Evolutionary conservation across 129 eudicot species (phyloP).

Genomic region (Helianthus tuberosus): DNA sequence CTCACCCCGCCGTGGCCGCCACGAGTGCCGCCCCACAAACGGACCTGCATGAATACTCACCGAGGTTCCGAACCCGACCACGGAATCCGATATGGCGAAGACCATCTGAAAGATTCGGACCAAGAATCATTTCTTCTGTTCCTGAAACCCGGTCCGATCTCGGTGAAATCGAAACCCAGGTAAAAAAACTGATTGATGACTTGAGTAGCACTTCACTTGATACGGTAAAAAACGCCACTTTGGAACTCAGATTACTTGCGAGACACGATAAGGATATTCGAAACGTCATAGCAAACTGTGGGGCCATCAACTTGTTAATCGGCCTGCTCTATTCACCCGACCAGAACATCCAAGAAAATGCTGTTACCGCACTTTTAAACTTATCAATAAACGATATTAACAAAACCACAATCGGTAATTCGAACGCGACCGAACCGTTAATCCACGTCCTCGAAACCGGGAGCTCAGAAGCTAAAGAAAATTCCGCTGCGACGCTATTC

Average conservation of each 20-base stretch:
- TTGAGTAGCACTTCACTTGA: conserved; percentile 63
- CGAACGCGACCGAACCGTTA: conserved; percentile 78
- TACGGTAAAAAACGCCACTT: conserved; percentile 55
- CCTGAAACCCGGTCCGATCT: conserved; percentile 62
- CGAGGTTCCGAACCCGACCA: conserved; percentile 52
- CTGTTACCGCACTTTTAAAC: conserved; percentile 92
- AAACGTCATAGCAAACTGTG: conserved; percentile 70
- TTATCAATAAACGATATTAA: conserved; percentile 83
- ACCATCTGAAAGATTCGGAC: conserved; percentile 57
- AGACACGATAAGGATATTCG: conserved; percentile 84
- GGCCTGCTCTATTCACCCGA: conserved; percentile 70
- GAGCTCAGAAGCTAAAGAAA: conserved; percentile 82
- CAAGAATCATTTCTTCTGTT: conserved; percentile 51
- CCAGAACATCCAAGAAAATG: conserved; percentile 61
- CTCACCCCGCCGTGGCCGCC: conserved; percentile 40
- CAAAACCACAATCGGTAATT: conserved; percentile 72
- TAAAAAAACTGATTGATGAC: conserved; percentile 55
- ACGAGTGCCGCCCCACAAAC: conserved; percentile 44
- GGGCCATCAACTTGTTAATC: conserved; percentile 70
- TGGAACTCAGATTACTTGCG: conserved; percentile 70
- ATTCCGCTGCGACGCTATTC: conserved; percentile 91
- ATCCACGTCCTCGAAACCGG: conserved; percentile 85
- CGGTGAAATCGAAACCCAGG: conserved; percentile 62
- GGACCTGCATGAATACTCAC: conserved; percentile 50
- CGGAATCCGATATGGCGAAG: conserved; percentile 69